Evolutionary conservation across 805 yeast species (phyloP).

Genomic region (Myxozyma lipomycoides): DNA sequence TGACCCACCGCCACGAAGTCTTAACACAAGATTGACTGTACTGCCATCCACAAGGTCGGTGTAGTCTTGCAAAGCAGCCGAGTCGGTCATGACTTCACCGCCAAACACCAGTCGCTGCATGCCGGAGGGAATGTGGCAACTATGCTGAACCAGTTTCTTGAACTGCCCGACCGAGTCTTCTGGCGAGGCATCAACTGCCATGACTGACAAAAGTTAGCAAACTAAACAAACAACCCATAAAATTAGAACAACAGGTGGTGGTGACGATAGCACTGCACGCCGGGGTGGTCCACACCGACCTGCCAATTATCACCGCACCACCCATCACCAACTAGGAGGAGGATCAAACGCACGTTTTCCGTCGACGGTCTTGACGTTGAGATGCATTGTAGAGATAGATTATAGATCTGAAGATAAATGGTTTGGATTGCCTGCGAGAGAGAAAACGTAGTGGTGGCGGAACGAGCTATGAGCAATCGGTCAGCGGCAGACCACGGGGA

Average conservation of each 20-base stretch:
- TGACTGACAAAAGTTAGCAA: conserved; percentile 4
- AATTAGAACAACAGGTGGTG: neutral
- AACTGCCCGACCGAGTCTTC: conserved; percentile 15
- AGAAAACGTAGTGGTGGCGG: neutral
- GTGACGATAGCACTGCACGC: neutral
- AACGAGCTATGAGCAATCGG: neutral
- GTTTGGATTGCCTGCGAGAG: neutral
- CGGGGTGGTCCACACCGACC: neutral
- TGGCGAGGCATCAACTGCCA: conserved; percentile 12
- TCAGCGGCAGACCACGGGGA: neutral
- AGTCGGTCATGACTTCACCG: conserved; percentile 83
- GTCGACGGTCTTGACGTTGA: conserved; percentile 25
- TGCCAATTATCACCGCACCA: too few species aligned
- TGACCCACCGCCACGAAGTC: conserved; percentile 90
- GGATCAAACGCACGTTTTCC: conserved; percentile 17
- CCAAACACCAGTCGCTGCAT: conserved; percentile 53
- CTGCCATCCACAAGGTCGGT: conserved; percentile 77
- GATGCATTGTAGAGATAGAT: conserved; percentile 9
- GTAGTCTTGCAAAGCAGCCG: conserved; percentile 80
- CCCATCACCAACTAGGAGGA: neutral
- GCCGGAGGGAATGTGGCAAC: conserved; percentile 17
- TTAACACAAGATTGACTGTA: conserved; percentile 76
- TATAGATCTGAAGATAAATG: neutral
- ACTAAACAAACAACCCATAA: neutral
- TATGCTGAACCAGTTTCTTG: conserved; percentile 16